Conservation (phyloP, 805 yeast species). For the Myxozyma kluyveri region DNA sequence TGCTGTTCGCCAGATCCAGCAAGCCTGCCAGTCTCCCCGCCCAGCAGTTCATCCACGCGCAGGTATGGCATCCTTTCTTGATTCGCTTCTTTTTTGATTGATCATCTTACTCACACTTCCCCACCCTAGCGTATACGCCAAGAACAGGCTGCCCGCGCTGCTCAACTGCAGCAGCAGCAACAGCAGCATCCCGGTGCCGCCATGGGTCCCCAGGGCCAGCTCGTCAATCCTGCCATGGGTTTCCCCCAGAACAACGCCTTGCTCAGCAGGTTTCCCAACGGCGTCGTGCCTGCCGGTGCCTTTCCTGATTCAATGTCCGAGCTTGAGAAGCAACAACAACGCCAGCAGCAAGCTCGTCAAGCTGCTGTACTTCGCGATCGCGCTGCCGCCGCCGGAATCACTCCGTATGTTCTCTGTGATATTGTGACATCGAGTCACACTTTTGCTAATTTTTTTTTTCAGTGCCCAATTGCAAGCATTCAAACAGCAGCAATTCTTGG, state of each 20-base stretch:
- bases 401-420: slow-evolving; percentile 7
- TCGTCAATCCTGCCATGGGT: slow-evolving; percentile 18
- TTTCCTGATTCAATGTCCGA: slow-evolving; percentile 31
- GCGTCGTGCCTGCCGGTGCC: slow-evolving; percentile 11
- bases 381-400: slow-evolving; percentile 25
- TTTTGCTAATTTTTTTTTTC: too few species aligned
- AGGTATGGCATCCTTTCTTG: slow-evolving; percentile 7
- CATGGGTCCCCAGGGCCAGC: slow-evolving; percentile 28
- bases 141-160: slow-evolving; percentile 43
- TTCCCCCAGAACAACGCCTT: slow-evolving; percentile 14
- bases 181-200: slow-evolving; percentile 33
- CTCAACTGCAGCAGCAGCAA: slow-evolving; percentile 40
- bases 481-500: slow-evolving; percentile 30
- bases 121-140: slow-evolving; percentile 48
- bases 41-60: slow-evolving; percentile 62
- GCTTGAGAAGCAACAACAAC: slow-evolving; percentile 32
- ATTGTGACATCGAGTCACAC: neutral
- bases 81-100: neutral
- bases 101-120: slow-evolving; percentile 1
- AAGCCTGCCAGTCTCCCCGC: slow-evolving; percentile 59
- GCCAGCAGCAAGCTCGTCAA: slow-evolving; percentile 33
- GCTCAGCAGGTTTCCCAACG: slow-evolving; percentile 14
- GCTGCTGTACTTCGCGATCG: slow-evolving; percentile 35
- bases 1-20: slow-evolving; percentile 75
- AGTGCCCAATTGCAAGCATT: slow-evolving; percentile 26